These are phyloP conservation scores for Camellia oleifera DNA, from an alignment of 179 eudicot species.

Conservation along the genomic window DNA sequence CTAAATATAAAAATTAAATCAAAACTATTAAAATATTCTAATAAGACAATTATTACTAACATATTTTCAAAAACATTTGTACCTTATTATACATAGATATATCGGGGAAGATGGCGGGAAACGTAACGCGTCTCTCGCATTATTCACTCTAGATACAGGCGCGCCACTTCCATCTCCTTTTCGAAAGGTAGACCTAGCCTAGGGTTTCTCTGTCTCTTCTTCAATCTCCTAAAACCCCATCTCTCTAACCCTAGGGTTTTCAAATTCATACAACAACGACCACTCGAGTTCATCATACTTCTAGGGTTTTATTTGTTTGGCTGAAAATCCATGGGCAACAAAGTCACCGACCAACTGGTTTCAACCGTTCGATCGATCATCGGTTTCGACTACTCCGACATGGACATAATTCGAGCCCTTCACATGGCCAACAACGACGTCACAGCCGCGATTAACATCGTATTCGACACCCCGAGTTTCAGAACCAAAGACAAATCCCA, in stretches of 20 bases:
- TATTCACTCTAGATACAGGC: background rate
- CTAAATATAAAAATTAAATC: no score
- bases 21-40: no score
- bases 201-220: constrained; percentile 9
- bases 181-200: background rate
- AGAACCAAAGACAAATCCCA: constrained; percentile 22
- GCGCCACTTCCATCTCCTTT: constrained; percentile 2
- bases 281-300: background rate
- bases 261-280: background rate
- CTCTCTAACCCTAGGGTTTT: background rate
- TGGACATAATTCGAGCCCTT: constrained; percentile 91
- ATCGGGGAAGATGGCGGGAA: constrained; percentile 15
- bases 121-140: background rate
- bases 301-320: background rate
- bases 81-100: no score
- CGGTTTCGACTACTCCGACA: constrained; percentile 70
- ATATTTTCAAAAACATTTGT: no score
- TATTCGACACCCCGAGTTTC: constrained; percentile 74
- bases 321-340: constrained; percentile 48
- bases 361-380: constrained; percentile 67
- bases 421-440: constrained; percentile 87
- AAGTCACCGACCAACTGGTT: constrained; percentile 52
- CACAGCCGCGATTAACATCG: constrained; percentile 89
- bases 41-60: no score
- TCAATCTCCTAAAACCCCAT: background rate